Evolutionary conservation across 306 rosid species (phyloP), one percentile per base, ranked within the genome.

Genomic region (Chamaecrista fasciculata): DNA sequence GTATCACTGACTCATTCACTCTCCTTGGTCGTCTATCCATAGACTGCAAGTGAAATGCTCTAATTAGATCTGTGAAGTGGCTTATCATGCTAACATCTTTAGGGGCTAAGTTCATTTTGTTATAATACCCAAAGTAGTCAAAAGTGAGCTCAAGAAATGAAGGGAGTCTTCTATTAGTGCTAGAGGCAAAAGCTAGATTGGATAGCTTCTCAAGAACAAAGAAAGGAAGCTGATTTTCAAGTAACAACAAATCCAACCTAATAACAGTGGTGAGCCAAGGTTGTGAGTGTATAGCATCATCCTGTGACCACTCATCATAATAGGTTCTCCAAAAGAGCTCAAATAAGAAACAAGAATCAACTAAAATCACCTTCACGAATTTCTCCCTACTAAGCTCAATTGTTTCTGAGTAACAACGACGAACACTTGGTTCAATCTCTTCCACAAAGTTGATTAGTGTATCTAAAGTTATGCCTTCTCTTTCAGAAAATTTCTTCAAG

Each of bases 11-110:
- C 8, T 20, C 61, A n/a, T 3, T 3, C 0, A 0, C 0, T 42
- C 76, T 71, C 3, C 0, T 5, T 0, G 60, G 40, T 6, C 18
- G 43, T 1, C 1, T 60, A 25, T 16, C 0, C 4, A 4, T n/a
- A 6, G 79, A 59, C 15, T 59, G 70, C 43, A 73, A 43, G 31
- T 77, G 79, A 21, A 81, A 69, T 0, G n/a, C 20, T 62, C 80
- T 77, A 19, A 81, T 12, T 0, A 81, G 37, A 78, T 81, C 82
- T 2, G 82, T 77, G 68, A 81, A 81, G 67, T 81, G 77, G 0
- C 28, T 44, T 19, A 81, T 44, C n/a, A 81, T 81, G 9, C 42
- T 43, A 25, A 65, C 12, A 42, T 18, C 61, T 12, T 25, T 6
- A 26, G 37, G 37, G 19, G 0, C 4, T 60, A 67, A 68, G 0